Conservation (phyloP, 192 early-diverging fungal genomes). For the Dimargaris cristalligena region DNA sequence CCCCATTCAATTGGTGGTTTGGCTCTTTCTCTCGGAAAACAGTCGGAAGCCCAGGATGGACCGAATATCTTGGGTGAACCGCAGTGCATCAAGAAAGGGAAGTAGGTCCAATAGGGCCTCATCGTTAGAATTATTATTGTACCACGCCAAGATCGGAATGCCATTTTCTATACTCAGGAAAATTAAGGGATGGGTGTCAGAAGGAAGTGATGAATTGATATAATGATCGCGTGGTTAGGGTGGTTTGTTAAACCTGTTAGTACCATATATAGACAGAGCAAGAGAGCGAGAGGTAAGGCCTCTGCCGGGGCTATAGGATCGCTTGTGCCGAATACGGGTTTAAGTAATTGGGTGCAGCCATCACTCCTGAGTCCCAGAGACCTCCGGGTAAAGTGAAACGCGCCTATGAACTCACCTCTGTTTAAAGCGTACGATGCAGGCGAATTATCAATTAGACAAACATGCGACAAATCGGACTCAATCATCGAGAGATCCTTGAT, state of each 20-base stretch:
- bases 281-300: too few species aligned
- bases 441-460: constrained; percentile 74
- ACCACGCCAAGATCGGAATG: constrained; percentile 80
- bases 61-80: constrained; percentile 74
- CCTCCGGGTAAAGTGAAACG: neutral
- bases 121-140: constrained; percentile 47
- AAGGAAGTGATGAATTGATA: neutral
- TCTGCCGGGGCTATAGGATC: too few species aligned
- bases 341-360: too few species aligned
- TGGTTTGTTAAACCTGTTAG: too few species aligned
- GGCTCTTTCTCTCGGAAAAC: neutral
- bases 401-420: constrained; percentile 31
- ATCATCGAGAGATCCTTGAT: constrained; percentile 59
- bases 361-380: too few species aligned
- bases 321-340: too few species aligned
- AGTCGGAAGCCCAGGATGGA: constrained; percentile 33
- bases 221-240: neutral
- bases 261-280: too few species aligned
- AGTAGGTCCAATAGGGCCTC: constrained; percentile 71
- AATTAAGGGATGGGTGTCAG: neutral
- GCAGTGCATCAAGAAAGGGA: constrained; percentile 73
- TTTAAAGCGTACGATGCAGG: constrained; percentile 54
- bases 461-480: constrained; percentile 60
- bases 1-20: too few species aligned
- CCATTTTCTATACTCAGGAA: constrained; percentile 49